Evolutionary conservation across 2,329 filamentous ascomycete genomes (phyloP).

Genomic region (Didymella lethalis): DNA sequence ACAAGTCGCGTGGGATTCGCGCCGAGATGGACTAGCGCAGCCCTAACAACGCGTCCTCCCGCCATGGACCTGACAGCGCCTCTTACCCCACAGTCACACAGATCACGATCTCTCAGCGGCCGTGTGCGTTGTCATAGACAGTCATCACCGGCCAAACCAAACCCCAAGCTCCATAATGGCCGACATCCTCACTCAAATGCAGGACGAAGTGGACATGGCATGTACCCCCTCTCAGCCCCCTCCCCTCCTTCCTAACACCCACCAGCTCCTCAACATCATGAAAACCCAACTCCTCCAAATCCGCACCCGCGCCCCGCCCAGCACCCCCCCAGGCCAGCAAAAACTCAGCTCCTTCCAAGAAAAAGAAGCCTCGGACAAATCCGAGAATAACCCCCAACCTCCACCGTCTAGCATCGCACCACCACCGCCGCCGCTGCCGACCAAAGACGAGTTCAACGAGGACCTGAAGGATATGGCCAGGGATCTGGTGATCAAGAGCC

Average conservation of each 20-base stretch:
- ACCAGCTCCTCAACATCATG: constrained; percentile 59
- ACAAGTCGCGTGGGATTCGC: constrained; percentile 31
- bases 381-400: constrained; percentile 28
- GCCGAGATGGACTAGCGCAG: constrained; percentile 34
- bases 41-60: constrained; percentile 23
- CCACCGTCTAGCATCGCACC: constrained; percentile 21
- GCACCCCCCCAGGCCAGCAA: constrained; percentile 55
- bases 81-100: constrained; percentile 5
- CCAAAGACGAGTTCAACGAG: constrained; percentile 63
- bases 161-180: constrained; percentile 59
- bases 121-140: too few species aligned
- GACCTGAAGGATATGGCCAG: constrained; percentile 76
- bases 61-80: constrained; percentile 4
- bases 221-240: constrained; percentile 47
- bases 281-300: constrained; percentile 57
- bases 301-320: constrained; percentile 52
- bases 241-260: not conserved
- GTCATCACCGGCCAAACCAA: not conserved
- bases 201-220: constrained; percentile 82
- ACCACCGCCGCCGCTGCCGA: constrained; percentile 25
- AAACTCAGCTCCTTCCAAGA: constrained; percentile 44
- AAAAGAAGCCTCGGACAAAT: constrained; percentile 37
- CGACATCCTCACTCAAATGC: constrained; percentile 81
- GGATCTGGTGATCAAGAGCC: constrained; percentile 80
- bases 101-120: not conserved